Evolutionary conservation across 495 filamentous ascomycete genomes (phyloP), one percentile per base, ranked within the genome.

Genomic region (Cercophora samala): DNA sequence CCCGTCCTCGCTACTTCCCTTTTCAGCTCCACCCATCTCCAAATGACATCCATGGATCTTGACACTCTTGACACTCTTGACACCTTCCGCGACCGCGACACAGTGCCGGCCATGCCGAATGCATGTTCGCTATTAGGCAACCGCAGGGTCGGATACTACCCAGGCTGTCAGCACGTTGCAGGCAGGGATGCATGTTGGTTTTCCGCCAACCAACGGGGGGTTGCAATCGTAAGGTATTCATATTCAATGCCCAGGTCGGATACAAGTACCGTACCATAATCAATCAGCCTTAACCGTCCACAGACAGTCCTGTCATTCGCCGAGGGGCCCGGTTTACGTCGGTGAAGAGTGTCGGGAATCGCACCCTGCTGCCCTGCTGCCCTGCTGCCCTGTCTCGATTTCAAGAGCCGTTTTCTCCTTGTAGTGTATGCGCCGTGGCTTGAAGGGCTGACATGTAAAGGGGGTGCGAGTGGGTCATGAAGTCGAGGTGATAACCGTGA

Each of bases 141-240:
- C 53, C 53, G 18, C 53, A 56, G 53, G 9, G 22, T 56, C 19
- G 53, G 53, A 56, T 56, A 56, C 53, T 56, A 56, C 53, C 53
- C 53, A 56, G 53, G 22, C 6, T 22, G 53, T 56, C 53, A 56
- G 53, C 53, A 56, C 22, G 53, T 23, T 56, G 53, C 37, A 46
- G 37, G 37, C 37, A 46, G 37, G 37, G 37, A 46, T 46, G 37
- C 37, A 46, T 46, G 37, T 46, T 46, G 13, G 37, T 46, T 46
- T 46, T 46, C 37, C n/a, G n/a, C n/a, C n/a, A n/a, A n/a, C n/a
- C 4, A 46, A 13, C 6, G 37, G 37, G 37, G 37, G 37, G 37
- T 46, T 46, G 37, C 37, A 46, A 46, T 46, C 37, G 37, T 46
- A n/a, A n/a, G n/a, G n/a, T n/a, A n/a, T n/a, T n/a, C n/a, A n/a